Conservation (phyloP, 225 moss, liverwort and hornwort species). For the Marchantia paleacea region DNA sequence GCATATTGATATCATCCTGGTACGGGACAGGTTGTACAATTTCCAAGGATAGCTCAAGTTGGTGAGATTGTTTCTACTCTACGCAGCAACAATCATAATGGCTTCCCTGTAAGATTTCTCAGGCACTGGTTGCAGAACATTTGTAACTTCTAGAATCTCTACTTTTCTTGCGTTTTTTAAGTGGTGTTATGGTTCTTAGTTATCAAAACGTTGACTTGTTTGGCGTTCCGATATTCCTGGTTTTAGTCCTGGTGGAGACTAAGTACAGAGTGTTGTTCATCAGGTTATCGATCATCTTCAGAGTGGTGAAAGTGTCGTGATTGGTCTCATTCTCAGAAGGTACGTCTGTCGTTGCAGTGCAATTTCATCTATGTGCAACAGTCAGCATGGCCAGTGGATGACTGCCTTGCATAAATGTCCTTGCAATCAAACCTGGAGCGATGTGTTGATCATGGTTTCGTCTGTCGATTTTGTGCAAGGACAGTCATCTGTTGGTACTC, state of each 20-base stretch:
- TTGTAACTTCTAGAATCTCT: background rate
- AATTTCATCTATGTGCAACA: background rate
- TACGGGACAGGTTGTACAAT: conserved; percentile 70
- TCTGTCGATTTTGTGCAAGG: background rate
- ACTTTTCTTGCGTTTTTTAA: conserved; percentile 7
- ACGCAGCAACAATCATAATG: conserved; percentile 82
- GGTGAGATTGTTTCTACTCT: conserved; percentile 71
- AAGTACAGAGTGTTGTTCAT: background rate
- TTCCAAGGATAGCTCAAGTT: conserved; percentile 77
- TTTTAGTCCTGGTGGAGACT: too few species aligned
- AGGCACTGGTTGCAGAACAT: too few species aligned
- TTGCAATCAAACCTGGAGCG: background rate
- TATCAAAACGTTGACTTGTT: conserved; percentile 25
- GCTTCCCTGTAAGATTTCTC: conserved; percentile 67
- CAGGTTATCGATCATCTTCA: conserved; percentile 90
- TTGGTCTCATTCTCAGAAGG: conserved; percentile 92
- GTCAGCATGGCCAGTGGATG: background rate
- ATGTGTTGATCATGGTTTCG: background rate
- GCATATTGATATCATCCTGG: background rate
- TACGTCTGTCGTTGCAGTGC: conserved; percentile 18
- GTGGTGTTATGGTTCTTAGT: conserved; percentile 55
- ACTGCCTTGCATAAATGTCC: conserved; percentile 10
- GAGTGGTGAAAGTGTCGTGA: conserved; percentile 84
- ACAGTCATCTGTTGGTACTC: conserved; percentile 92
- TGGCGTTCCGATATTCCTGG: background rate